Base-by-base conservation (phyloP, 768 basidiomycete species). In the Termitomyces sp. region DNA sequence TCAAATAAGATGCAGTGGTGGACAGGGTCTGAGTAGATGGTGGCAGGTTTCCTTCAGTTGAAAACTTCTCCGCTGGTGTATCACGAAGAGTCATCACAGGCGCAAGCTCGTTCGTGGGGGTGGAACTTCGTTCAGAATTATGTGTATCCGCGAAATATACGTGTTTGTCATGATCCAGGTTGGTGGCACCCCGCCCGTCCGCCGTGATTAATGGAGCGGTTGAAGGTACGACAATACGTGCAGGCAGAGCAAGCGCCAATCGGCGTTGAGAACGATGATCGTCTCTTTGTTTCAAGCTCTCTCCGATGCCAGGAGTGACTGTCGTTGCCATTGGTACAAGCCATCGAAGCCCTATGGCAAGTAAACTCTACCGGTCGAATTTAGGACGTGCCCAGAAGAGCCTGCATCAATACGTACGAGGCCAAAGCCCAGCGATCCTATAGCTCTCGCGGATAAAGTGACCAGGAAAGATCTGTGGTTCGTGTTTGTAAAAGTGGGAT, bases 341-440 rank as follows among this genome's bases (percentile, higher is more conserved):
- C 77, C 77, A 79, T 18, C 69, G 67, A 34, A 78, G 53, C 71
- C 76, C 77, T 52, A 79, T 74, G 44, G 73, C 76, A 27, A 78
- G 63, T 37, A 79, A 62, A 63, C 78, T 79, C 78, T 79, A 46
- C 24, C 53, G 48, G 48, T 61, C n/a, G 59, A 56, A 24, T 53
- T 5, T 10, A 20, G 29, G 7, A 24, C 29, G 10, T 39, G 41
- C 16, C 29, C 53, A 41, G 48, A n/a, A 59, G 34, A 39, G 14
- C 4, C 32, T 55, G 26, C 18, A 29, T 47, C 10, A 49, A 37
- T 31, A 65, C 72, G 59, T 59, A 79, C 77, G 69, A 79, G 62
- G 55, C 74, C 73, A 54, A 77, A 74, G 16, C 69, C 69, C 27
- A 67, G 27, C 29, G 68, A 70, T 31, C 69, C 64, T 36, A 70